Evolutionary conservation across 805 yeast species (phyloP), one percentile per base, ranked within the genome.

Genomic region (Saccharomyces mikatae): DNA sequence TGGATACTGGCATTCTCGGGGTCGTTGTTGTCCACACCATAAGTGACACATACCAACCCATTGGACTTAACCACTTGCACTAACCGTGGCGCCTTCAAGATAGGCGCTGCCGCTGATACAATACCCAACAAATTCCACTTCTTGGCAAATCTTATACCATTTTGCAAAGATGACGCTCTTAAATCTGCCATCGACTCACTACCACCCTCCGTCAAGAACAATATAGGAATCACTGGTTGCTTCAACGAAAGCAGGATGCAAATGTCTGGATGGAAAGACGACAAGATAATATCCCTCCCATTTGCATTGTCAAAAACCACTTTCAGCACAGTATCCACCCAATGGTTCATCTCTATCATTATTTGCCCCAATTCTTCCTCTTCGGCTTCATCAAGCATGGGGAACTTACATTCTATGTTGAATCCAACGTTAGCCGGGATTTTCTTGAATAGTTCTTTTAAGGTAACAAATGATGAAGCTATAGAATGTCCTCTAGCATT

Each of bases 251-350:
- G 74, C 76, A 90, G 75, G 52, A 88, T 71, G 70, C 98, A 92
- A 31, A 89, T 80, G 68, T 92, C 98, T 0, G 98, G 98, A 65
- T 92, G 96, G 78, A 92, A 92, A 2, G 96, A 87, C 1, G 96
- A 89, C 63, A 92, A 88, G 21, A 92, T 84, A 47, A 92, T 80
- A 67, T 92, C 96, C 60, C 98, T 78, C 8, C 89, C 91, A 41
- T 80, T 75, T 6, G 83, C 82, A 68, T 87, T 77, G 56, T 88
- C 95, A 66, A 86, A 91, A 14, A 92, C 92, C 28, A 78, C 79
- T 61, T 86, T 76, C 60, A 92, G 76, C 17, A 92, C 87, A 0
- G 96, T 88, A 68, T 92, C 97, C 36, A 89, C 87, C 83, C 90
- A 92, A 60, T 78, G 79, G 68, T 92, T 92, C 74, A 90, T 76